These are phyloP conservation scores for Asparagopsis taxiformis DNA, from an alignment of 31 red algal genomes.

Conservation along the genomic window DNA sequence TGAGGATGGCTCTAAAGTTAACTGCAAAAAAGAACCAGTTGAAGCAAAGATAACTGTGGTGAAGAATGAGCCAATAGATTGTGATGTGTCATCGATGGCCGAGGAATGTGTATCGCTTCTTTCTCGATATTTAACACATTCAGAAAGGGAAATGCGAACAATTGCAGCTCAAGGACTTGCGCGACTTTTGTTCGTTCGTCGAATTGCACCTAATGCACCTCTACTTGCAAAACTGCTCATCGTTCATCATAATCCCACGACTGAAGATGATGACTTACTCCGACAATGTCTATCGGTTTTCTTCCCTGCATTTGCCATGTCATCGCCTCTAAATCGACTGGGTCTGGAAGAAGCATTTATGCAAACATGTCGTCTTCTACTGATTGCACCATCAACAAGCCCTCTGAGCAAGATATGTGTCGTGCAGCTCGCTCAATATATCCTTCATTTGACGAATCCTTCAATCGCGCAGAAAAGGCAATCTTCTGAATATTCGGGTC, in stretches of 20 bases:
- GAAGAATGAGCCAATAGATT: slow-evolving; percentile 1
- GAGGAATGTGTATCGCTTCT: slow-evolving; percentile 21
- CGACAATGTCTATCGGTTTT: slow-evolving; percentile 73
- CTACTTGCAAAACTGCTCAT: slow-evolving; percentile 41
- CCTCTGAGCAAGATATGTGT: slow-evolving; percentile 35
- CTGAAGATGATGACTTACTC: slow-evolving; percentile 51
- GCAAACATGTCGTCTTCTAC: slow-evolving; percentile 26
- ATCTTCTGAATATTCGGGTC: slow-evolving; percentile 26
- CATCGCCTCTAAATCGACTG: slow-evolving; percentile 43
- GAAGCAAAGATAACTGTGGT: background rate
- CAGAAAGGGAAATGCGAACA: slow-evolving; percentile 32
- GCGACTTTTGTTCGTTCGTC: slow-evolving; percentile 38
- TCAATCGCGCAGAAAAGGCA: slow-evolving; percentile 4
- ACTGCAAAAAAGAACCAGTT: background rate
- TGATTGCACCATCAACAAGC: slow-evolving; percentile 29
- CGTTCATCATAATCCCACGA: slow-evolving; percentile 55
- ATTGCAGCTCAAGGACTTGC: slow-evolving; percentile 44
- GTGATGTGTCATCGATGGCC: slow-evolving; percentile 19
- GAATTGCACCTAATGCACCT: slow-evolving; percentile 31
- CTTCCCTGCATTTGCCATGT: slow-evolving; percentile 57
- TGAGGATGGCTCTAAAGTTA: background rate
- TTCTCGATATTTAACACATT: slow-evolving; percentile 25
- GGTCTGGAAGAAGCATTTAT: slow-evolving; percentile 61
- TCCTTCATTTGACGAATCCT: slow-evolving; percentile 62
- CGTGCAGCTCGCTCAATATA: slow-evolving; percentile 68